These are phyloP conservation scores for Phytophthora palmivora DNA, from an alignment of 352 stramenopile genomes.

Conservation along the genomic window DNA sequence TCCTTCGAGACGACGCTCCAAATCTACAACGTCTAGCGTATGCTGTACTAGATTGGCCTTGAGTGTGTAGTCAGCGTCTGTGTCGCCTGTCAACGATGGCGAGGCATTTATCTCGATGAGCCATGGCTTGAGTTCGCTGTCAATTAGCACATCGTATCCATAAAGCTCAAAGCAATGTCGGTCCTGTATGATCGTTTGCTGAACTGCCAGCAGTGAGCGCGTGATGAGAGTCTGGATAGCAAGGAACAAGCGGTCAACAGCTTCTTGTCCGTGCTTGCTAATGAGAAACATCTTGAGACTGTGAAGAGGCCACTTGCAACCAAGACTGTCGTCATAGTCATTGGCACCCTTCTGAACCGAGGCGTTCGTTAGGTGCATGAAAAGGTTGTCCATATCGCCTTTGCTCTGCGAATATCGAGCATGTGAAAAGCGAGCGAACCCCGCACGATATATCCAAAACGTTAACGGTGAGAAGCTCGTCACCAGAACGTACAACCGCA, in stretches of 20 bases:
- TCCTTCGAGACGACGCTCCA: conserved; percentile 61
- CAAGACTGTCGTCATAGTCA: conserved; percentile 51
- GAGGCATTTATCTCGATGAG: conserved; percentile 82
- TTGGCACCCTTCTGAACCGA: conserved; percentile 74
- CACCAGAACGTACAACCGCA: conserved; percentile 91
- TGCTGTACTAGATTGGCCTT: conserved; percentile 91
- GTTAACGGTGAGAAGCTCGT: conserved; percentile 84
- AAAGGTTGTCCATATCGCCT: conserved; percentile 75
- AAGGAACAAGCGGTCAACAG: conserved; percentile 72
- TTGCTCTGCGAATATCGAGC: conserved; percentile 70
- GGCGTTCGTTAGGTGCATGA: conserved; percentile 79
- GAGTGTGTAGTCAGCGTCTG: conserved; percentile 81
- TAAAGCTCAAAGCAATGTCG: conserved; percentile 86
- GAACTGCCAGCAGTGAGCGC: conserved; percentile 82
- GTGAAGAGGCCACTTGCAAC: conserved; percentile 75
- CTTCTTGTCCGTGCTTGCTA: conserved; percentile 69
- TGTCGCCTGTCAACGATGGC: conserved; percentile 74
- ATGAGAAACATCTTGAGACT: conserved; percentile 70
- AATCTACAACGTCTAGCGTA: conserved; percentile 87
- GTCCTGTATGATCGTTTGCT: conserved; percentile 87
- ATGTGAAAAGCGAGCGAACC: conserved; percentile 86
- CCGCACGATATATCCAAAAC: conserved; percentile 89
- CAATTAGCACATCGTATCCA: conserved; percentile 80
- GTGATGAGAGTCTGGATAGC: conserved; percentile 89
- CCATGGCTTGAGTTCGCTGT: conserved; percentile 63